Conservation (phyloP, 225 moss, liverwort and hornwort genomes). For the Lunularia cruciata region DNA sequence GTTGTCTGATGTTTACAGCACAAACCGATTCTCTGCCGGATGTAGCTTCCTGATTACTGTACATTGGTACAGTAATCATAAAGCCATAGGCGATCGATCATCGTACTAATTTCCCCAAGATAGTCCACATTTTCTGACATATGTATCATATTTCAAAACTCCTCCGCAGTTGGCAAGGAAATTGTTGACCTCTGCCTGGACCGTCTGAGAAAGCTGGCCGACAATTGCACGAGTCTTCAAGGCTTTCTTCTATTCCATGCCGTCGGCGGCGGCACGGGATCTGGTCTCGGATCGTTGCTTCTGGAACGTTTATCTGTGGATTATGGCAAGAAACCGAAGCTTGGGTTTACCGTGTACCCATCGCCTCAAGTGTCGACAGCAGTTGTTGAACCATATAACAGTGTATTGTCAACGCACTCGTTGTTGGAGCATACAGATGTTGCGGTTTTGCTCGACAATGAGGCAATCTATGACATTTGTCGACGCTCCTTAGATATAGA, state of each 20-base stretch:
- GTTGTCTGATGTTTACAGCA: too few relatives aligned
- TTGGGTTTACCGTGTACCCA: constrained; percentile 45
- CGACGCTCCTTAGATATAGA: constrained; percentile 42
- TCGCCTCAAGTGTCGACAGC: constrained; percentile 49
- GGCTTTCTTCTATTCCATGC: constrained; percentile 46
- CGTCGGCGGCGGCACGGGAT: constrained; percentile 47
- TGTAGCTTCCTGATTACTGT: too few relatives aligned
- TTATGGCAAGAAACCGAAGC: constrained; percentile 46
- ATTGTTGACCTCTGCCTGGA: constrained; percentile 45
- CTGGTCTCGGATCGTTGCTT: constrained; percentile 42
- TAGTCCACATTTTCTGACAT: too few relatives aligned
- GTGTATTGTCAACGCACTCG: constrained; percentile 43
- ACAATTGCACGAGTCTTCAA: constrained; percentile 37
- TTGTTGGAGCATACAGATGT: constrained; percentile 47
- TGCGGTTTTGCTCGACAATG: constrained; percentile 38
- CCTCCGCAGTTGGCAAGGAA: constrained; percentile 40
- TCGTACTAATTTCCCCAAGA: too few relatives aligned
- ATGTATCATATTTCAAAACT: too few relatives aligned
- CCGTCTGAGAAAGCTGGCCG: constrained; percentile 42
- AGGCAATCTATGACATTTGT: constrained; percentile 39
- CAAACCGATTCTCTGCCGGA: too few relatives aligned
- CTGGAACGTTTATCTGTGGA: constrained; percentile 46
- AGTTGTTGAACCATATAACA: constrained; percentile 48
- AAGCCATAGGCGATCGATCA: too few relatives aligned
- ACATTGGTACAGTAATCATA: too few relatives aligned